Percentiles rank a stretch among this genome's conserved stretches.
Conservation (phyloP, 139 green algal genomes). For the Chlorella vulgaris region DNA sequence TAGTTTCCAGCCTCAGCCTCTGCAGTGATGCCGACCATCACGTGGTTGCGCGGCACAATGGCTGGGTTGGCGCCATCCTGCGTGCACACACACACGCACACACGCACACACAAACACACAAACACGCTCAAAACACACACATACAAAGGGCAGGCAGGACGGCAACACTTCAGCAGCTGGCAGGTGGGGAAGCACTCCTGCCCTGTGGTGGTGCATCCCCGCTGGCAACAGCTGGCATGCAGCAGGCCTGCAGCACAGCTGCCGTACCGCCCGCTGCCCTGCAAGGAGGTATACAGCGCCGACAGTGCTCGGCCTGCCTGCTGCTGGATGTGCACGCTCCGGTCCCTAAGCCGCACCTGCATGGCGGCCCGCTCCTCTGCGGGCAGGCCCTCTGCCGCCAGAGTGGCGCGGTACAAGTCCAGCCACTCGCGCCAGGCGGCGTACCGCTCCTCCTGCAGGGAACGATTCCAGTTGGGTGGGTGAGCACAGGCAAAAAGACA, state of each 20-base stretch:
- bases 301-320: no score
- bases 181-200: no score
- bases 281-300: no score
- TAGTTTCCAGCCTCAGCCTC: conserved; percentile 70
- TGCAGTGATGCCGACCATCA: conserved; percentile 79
- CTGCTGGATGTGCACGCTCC: no score
- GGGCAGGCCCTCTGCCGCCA: conserved; percentile 57
- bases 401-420: conserved; percentile 47
- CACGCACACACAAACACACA: neutral
- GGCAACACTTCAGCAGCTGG: neutral
- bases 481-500: neutral
- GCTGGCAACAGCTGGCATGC: no score
- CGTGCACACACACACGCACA: neutral
- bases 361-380: conserved; percentile 48
- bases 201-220: no score
- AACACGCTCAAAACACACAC: neutral
- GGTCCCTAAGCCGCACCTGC: no score
- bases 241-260: no score
- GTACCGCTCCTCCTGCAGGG: conserved; percentile 35
- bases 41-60: conserved; percentile 85
- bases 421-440: conserved; percentile 70
- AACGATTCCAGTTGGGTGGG: neutral
- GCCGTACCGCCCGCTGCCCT: no score
- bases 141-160: neutral
- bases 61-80: conserved; percentile 67